Evolutionary conservation across 495 filamentous ascomycete genomes (phyloP), one percentile per base, ranked within the genome.

Genomic region (Parathielavia appendiculata): DNA sequence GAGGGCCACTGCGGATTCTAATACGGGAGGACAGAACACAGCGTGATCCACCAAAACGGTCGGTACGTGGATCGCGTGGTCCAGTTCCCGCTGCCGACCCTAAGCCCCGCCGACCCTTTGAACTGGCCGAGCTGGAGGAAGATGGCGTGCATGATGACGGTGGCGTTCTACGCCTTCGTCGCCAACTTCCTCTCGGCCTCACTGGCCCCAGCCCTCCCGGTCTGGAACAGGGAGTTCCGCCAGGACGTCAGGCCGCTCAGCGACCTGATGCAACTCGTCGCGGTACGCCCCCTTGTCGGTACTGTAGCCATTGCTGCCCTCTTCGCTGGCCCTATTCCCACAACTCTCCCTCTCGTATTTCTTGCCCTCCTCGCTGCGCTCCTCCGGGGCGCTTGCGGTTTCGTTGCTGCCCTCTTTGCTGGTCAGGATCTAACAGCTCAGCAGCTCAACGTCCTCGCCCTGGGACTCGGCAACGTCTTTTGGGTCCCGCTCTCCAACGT

Each of bases 401-500:
- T n/a, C n/a, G n/a, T n/a, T n/a, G 12, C 44, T 35, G 8, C 2
- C 32, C 30, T 8, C 35, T 35, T 4, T 11, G 16, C 36, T 13
- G 1, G 7, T 12, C 11, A n/a, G 43, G 12, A 8, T 39, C 34
- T 17, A 10, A 52, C 5, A 30, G 34, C 2, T 5, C 13, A 2
- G 19, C 36, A 70, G 66, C 52, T 64, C 36, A 72, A 72, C 44
- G 58, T 70, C 0, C 57, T 72, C 0, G 11, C 66, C 1, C 23
- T 70, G 4, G 69, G 68, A 1, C 39, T 70, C 6, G 62, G 67
- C 0, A 72, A 72, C 40, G 61, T 68, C 48, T 71, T 82, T 54
- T 81, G 80, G 76, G 76, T 78, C n/a, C 82, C 82, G 0, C 51
- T 84, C n/a, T 78, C 81, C 7, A 80, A 81, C 54, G 70, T 79